Evolutionary conservation across 768 basidiomycete genomes (phyloP), one percentile per base, ranked within the genome.

Genomic region (Peribolospora baueri): DNA sequence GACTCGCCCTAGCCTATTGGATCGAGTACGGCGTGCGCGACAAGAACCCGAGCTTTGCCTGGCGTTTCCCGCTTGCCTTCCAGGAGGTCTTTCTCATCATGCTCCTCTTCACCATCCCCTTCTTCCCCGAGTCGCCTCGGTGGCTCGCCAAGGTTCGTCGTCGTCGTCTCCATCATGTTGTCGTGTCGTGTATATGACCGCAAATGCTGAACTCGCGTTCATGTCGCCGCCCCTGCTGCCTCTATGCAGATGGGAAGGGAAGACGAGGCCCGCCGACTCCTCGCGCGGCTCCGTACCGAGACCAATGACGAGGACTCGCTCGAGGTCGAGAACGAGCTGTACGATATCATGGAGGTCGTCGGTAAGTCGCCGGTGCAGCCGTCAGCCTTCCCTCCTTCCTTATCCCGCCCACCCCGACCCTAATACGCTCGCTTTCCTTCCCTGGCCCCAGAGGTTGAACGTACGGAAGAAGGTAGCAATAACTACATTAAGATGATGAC

Each of bases 91-190:
- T 60, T 38, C 40, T 63, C 40, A 5, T 62, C 50, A 53, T 56
- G 9, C 55, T 64, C 37, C 39, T 57, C 51, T 39, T 46, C 43
- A 25, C 46, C 13, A 50, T 56, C 14, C 56, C 43, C n/a, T 57
- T 61, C 51, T 55, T 60, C 48, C 62, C 61, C n/a, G 62, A 65
- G 51, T 61, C 60, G 7, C 64, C 64, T 9, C 61, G 64, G 48
- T 65, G 62, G 62, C 59, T 65, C 43, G 57, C 60, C 10, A 58
- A 59, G n/a, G 46, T 55, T 25, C 62, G 61, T 10, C 46, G 13
- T 39, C 46, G 39, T 14, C 25, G 25, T 25, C 25, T 25, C 25
- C 25, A 25, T 25, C 25, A 25, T 1, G 25, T 25, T 25, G 25
- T 25, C 25, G 25, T 25, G 25, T 25, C 25, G 25, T 25, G 25